A percentile compares a stretch with the other conserved stretches of the same genome.
phyloP scores from a whole-genome alignment of 257 asterid genomes.

The Catharanthus roseus region DNA sequence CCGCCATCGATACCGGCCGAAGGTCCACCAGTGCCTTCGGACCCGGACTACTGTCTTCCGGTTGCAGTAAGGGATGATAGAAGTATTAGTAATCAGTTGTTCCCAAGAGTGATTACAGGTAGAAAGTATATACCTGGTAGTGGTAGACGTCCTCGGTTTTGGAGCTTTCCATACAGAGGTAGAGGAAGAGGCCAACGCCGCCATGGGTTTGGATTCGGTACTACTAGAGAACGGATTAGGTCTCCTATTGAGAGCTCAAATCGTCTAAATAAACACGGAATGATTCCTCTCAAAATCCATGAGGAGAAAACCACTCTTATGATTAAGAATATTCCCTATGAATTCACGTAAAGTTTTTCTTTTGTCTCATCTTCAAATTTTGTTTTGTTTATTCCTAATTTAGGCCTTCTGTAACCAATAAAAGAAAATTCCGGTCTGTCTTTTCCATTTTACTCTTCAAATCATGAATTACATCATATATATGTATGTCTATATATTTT shows the following conservation, averaged over 20 bases:
- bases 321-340: constrained; percentile 63
- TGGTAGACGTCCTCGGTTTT: constrained; percentile 1
- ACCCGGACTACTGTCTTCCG: not conserved
- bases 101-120: not conserved
- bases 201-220: too few species aligned
- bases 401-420: not conserved
- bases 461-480: too few species aligned
- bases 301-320: constrained; percentile 40
- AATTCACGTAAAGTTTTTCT: constrained; percentile 32
- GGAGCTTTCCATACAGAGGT: not conserved
- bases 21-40: not conserved
- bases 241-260: not conserved
- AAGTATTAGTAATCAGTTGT: too few species aligned
- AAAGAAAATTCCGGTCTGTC: not conserved
- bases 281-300: constrained; percentile 26
- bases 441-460: not conserved
- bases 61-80: constrained; percentile 1
- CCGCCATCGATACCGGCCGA: constrained; percentile 8
- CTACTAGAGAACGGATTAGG: not conserved
- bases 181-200: constrained; percentile 10
- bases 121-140: not conserved
- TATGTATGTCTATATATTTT: too few species aligned
- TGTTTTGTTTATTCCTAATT: not conserved
- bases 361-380: not conserved
- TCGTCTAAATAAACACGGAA: constrained; percentile 20